Evolutionary conservation across 768 basidiomycete genomes (phyloP), one percentile per base, ranked within the genome.

Genomic region (Lentinus tigrinus): DNA sequence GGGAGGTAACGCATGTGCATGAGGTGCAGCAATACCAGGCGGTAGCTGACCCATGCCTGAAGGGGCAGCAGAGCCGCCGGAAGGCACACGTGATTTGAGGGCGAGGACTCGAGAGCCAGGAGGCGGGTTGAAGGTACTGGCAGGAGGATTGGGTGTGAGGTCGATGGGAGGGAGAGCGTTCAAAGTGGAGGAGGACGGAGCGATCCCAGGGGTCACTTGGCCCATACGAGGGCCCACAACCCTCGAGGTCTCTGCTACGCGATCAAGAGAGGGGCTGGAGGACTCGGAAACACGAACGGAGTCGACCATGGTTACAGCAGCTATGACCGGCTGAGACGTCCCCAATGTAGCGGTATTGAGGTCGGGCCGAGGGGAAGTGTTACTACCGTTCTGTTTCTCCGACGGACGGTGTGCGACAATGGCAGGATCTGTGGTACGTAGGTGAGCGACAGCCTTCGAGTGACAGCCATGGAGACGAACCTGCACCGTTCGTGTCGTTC

Each of bases 101-200:
- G 76, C 74, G 58, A 81, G 75, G 56, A 83, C 66, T 51, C 78
- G 74, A 55, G 77, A 77, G 51, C 77, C 74, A 48, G 73, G 60
- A 14, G 76, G 73, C 44, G 74, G 71, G 60, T 76, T 75, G 65
- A 77, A 72, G 62, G 67, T 39, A 50, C 68, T 40, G 55, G 69
- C 16, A 68, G 72, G 61, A 46, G 64, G 62, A 27, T 56, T 64
- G 16, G 61, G 47, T 1, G 56, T 27, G 26, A 59, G 34, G 17
- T 63, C 63, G 17, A 37, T 13, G 38, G 48, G 55, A 9, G 58
- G 54, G 11, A 52, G 49, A 10, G 62, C 59, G 10, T 52, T 56
- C 2, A 31, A 31, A 27, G 50, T 55, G 2, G 58, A 51, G 9
- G 60, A 57, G 24, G 60, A 46, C 9, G 64, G 16, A 4, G 52